Percentiles rank a stretch among this genome's conserved stretches.
Evolutionary conservation across 2,329 filamentous ascomycete species (phyloP).

Genomic region (Periglandula ipomoeae): DNA sequence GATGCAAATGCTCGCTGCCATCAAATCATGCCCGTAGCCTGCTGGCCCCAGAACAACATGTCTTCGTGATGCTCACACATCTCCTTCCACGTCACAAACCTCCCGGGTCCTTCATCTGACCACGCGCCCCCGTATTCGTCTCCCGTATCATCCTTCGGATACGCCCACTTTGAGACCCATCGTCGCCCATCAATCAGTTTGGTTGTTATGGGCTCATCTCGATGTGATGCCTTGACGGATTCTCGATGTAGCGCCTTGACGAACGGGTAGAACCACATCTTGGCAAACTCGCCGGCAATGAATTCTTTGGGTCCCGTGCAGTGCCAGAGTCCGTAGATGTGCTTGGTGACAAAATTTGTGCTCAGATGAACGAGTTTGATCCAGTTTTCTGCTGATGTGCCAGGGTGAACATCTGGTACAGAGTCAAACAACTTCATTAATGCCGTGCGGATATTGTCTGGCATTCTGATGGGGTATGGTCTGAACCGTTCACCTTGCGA

Average conservation of each 20-base stretch:
- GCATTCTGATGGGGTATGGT: constrained; percentile 23
- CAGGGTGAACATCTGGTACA: constrained; percentile 18
- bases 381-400: constrained; percentile 20
- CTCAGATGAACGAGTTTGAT: constrained; percentile 23
- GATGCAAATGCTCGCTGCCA: no score
- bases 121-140: constrained; percentile 17
- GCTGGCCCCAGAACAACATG: constrained; percentile 16
- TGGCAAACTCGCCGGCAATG: constrained; percentile 22
- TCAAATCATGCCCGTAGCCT: constrained; percentile 1
- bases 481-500: constrained; percentile 17
- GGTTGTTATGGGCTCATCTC: constrained; percentile 15
- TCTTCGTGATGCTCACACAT: constrained; percentile 18
- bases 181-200: constrained; percentile 21
- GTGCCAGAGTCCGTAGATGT: constrained; percentile 28
- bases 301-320: constrained; percentile 28
- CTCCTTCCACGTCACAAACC: constrained; percentile 18
- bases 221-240: constrained; percentile 16
- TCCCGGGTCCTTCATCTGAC: constrained; percentile 13
- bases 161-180: constrained; percentile 17
- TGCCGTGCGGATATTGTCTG: constrained; percentile 18
- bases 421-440: constrained; percentile 22
- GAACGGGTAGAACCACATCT: constrained; percentile 30
- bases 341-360: constrained; percentile 27
- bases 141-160: constrained; percentile 7
- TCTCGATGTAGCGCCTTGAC: constrained; percentile 21